Evolutionary conservation across 495 filamentous ascomycete genomes (phyloP).

Genomic region (Baudoinia panamericana): DNA sequence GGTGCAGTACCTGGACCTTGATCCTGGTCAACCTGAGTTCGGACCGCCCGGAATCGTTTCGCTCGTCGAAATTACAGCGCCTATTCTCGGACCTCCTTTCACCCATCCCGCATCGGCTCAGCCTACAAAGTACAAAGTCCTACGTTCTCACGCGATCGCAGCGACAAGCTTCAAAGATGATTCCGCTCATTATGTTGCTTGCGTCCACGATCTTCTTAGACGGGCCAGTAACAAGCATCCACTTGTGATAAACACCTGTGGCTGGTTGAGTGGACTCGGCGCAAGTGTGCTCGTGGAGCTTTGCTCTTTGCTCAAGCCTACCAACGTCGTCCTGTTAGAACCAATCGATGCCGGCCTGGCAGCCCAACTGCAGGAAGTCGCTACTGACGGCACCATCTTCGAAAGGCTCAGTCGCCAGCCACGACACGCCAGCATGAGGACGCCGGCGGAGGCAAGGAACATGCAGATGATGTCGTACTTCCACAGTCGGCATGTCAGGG

Average conservation of each 20-base stretch:
- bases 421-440: slow-evolving; percentile 32
- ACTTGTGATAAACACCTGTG: slow-evolving; percentile 68
- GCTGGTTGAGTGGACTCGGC: slow-evolving; percentile 68
- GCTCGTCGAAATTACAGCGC: slow-evolving; percentile 47
- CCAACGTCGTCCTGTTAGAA: slow-evolving; percentile 49
- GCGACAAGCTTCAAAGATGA: slow-evolving; percentile 56
- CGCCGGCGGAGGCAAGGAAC: slow-evolving; percentile 52
- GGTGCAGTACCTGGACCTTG: slow-evolving; percentile 63
- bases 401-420: slow-evolving; percentile 8
- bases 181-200: slow-evolving; percentile 52
- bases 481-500: slow-evolving; percentile 16
- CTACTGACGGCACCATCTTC: slow-evolving; percentile 1
- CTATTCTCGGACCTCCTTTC: slow-evolving; percentile 63
- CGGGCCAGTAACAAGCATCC: slow-evolving; percentile 29
- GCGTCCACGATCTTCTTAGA: slow-evolving; percentile 7
- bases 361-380: slow-evolving; percentile 1
- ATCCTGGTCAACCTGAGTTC: slow-evolving; percentile 76
- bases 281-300: slow-evolving; percentile 56
- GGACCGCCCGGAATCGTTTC: slow-evolving; percentile 64
- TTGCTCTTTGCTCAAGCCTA: slow-evolving; percentile 46
- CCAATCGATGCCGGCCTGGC: slow-evolving; percentile 26
- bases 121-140: slow-evolving; percentile 29
- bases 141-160: slow-evolving; percentile 63
- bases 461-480: slow-evolving; percentile 81
- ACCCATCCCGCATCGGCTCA: slow-evolving; percentile 44